Evolutionary conservation across 192 early-diverging fungal genomes (phyloP).

Genomic region (Rhizophlyctis rosea): DNA sequence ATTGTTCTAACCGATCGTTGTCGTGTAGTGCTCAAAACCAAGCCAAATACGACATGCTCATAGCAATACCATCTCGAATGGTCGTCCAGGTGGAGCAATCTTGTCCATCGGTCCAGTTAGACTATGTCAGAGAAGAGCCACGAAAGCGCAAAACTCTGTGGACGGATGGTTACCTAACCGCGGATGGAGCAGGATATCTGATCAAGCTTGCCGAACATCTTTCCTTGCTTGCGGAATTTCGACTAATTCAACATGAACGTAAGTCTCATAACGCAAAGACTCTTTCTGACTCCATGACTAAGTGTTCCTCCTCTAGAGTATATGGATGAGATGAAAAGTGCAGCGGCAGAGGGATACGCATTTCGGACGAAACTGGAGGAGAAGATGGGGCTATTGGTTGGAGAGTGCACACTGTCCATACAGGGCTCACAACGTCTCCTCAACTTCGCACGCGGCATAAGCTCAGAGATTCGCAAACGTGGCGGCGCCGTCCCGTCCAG

Average conservation of each 20-base stretch:
- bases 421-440: conserved; percentile 12
- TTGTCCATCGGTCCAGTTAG: conserved; percentile 19
- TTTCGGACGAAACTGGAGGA: conserved; percentile 11
- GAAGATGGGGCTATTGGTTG: conserved; percentile 9
- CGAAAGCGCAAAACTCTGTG: background rate
- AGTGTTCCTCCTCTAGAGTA: no score
- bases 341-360: conserved; percentile 19
- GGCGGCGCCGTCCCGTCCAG: background rate
- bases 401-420: conserved; percentile 13
- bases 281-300: no score
- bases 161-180: background rate
- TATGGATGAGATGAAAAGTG: conserved; percentile 12
- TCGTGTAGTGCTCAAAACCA: conserved; percentile 15
- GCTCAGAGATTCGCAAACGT: no score
- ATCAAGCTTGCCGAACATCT: conserved; percentile 2
- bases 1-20: no score
- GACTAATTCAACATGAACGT: conserved; percentile 15
- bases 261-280: no score
- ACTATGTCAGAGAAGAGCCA: conserved; percentile 12
- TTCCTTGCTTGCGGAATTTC: conserved; percentile 10
- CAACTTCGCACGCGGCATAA: conserved; percentile 4
- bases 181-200: conserved; percentile 15
- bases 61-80: conserved; percentile 31
- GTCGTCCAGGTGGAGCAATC: conserved; percentile 20
- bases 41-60: background rate